Evolutionary conservation across 306 rosid genomes (phyloP), one percentile per base, ranked within the genome.

Genomic region (Citrullus amarus): DNA sequence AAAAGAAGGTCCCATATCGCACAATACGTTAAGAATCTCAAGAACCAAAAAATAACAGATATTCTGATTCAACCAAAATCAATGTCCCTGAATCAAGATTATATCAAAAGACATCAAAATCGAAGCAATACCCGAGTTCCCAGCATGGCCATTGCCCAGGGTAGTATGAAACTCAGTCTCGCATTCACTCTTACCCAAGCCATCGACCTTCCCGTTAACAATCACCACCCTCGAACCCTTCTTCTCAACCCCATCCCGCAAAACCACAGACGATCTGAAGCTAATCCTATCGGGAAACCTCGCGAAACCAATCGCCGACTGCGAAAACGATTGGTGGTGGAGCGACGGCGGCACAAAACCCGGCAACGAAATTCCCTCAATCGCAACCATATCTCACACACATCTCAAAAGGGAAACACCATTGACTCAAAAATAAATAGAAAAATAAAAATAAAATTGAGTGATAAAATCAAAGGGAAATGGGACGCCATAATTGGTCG

Each of bases 81-180:
- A 81, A 2, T 12, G 36, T 76, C 68, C 71, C 13, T 2, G 20
- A 32, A 46, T 41, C 56, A 48, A 16, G 7, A 54, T 39, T 0
- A 14, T 18, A 16, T 67, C 10, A 55, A 77, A 12, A 61, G 20
- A 71, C 50, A 78, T n/a, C n/a, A 60, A 16, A 39, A 16, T 50
- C 2, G 30, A 59, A 17, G 8, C 70, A 53, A 56, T 83, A 85
- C 89, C 88, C 43, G 85, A 79, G 67, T 71, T 78, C 59, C 66
- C 81, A 22, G 87, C 77, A 55, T 75, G 84, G 38, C 89, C 91
- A 81, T 89, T 87, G 17, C 48, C 78, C 72, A 82, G 77, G 9
- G 46, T 39, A 57, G 70, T 78, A 43, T 82, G 57, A 57, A 80
- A 44, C 32, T 78, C 77, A 28, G 54, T 28, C 12, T 44, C 62